Percentiles rank a stretch among this genome's conserved stretches.
Evolutionary conservation across 306 rosid genomes (phyloP).

Genomic region (Fragaria nilgerrensis): DNA sequence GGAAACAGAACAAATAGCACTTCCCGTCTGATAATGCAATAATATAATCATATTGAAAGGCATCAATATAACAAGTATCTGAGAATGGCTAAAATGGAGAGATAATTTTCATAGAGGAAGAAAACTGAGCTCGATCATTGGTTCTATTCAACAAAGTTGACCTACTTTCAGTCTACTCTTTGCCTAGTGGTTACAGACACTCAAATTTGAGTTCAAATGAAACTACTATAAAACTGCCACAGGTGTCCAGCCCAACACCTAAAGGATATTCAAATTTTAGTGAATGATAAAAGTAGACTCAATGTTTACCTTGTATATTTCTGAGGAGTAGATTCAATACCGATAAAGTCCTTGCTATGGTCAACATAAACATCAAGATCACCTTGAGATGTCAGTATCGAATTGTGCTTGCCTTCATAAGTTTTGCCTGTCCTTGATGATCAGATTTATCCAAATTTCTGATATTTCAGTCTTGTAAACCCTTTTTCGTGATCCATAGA

Average conservation of each 20-base stretch:
- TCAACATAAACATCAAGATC: slow-evolving; percentile 28
- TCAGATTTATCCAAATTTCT: slow-evolving; percentile 40
- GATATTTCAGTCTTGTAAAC: slow-evolving; percentile 36
- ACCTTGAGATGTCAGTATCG: slow-evolving; percentile 36
- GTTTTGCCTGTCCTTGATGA: slow-evolving; percentile 30
- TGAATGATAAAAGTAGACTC: slow-evolving; percentile 13
- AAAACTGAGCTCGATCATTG: background rate
- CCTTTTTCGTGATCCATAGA: slow-evolving; percentile 32
- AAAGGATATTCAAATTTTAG: slow-evolving; percentile 6
- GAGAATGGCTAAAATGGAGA: background rate
- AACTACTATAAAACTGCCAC: background rate
- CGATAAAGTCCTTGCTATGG: slow-evolving; percentile 35
- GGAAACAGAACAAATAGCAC: background rate
- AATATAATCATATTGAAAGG: background rate
- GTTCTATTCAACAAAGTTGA: background rate
- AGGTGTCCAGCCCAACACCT: slow-evolving; percentile 16
- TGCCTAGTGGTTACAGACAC: background rate
- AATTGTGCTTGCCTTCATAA: slow-evolving; percentile 28
- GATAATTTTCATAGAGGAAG: background rate
- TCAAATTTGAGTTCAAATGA: slow-evolving; percentile 7
- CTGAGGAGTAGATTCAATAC: slow-evolving; percentile 45
- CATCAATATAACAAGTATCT: background rate
- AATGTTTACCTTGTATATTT: slow-evolving; percentile 51
- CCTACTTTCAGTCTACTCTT: background rate
- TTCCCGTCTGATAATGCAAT: background rate